These are phyloP conservation scores for Hypoxylon sp. DNA, from an alignment of 2,329 filamentous ascomycete genomes.

Conservation along the genomic window DNA sequence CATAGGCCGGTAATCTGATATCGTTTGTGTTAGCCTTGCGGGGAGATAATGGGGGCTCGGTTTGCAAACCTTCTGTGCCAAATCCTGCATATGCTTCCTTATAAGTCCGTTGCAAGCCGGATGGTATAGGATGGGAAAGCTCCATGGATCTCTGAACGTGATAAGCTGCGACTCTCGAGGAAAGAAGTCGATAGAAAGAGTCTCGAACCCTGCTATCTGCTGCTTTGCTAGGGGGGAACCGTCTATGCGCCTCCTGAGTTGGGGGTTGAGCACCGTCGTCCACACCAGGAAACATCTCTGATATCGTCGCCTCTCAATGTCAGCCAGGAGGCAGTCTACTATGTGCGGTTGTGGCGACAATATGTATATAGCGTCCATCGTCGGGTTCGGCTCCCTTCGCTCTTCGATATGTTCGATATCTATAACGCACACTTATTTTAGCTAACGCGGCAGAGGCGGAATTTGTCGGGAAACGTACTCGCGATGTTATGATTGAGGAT, in stretches of 20 bases:
- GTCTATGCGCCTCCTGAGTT: slow-evolving; percentile 79
- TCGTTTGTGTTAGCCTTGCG: slow-evolving; percentile 29
- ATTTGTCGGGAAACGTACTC: slow-evolving; percentile 68
- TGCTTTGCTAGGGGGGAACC: slow-evolving; percentile 74
- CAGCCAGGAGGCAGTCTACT: slow-evolving; percentile 92
- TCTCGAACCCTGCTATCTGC: slow-evolving; percentile 82
- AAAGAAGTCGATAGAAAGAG: slow-evolving; percentile 88
- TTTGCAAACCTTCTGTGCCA: slow-evolving; percentile 83
- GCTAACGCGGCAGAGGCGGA: slow-evolving; percentile 41
- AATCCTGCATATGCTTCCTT: slow-evolving; percentile 80
- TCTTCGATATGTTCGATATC: slow-evolving; percentile 96
- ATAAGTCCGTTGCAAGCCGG: slow-evolving; percentile 89
- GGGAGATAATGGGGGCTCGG: background rate
- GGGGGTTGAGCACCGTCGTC: slow-evolving; percentile 79
- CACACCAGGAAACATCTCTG: slow-evolving; percentile 84
- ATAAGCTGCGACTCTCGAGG: slow-evolving; percentile 91
- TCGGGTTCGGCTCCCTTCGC: slow-evolving; percentile 81
- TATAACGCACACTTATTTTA: slow-evolving; percentile 55
- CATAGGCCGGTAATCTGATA: slow-evolving; percentile 84
- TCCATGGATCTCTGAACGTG: slow-evolving; percentile 94
- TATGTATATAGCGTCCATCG: slow-evolving; percentile 95
- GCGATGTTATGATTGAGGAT: slow-evolving; percentile 97
- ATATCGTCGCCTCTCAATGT: slow-evolving; percentile 88
- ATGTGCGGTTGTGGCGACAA: slow-evolving; percentile 88
- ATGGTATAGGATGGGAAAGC: slow-evolving; percentile 92